Conservation (phyloP, 2,329 filamentous ascomycete genomes). For the Sclerotinia nivalis region DNA sequence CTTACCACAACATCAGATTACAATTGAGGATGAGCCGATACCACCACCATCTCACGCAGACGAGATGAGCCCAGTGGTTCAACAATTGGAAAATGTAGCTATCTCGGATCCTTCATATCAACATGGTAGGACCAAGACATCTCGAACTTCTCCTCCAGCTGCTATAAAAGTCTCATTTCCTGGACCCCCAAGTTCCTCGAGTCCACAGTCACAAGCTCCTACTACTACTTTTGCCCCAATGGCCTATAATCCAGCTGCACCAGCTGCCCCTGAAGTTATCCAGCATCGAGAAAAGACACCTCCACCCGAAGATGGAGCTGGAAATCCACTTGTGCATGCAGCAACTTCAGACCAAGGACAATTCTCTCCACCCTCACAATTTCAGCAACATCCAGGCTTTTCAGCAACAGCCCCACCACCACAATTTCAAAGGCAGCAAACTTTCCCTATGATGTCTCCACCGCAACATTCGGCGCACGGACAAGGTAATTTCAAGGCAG, state of each 20-base stretch:
- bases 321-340: constrained; percentile 59
- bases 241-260: constrained; percentile 78
- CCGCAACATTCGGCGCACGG: constrained; percentile 10
- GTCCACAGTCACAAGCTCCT: constrained; percentile 42
- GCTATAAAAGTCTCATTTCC: constrained; percentile 31
- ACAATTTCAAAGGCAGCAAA: constrained; percentile 24
- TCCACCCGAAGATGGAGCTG: constrained; percentile 65
- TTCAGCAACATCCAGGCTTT: constrained; percentile 27
- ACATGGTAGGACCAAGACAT: constrained; percentile 37
- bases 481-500: constrained; percentile 13
- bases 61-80: constrained; percentile 68
- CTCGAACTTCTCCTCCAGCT: constrained; percentile 30
- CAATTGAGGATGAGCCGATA: constrained; percentile 64
- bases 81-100: constrained; percentile 70
- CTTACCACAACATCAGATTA: constrained; percentile 60
- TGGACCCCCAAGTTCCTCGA: constrained; percentile 42
- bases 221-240: constrained; percentile 54
- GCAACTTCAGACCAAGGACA: constrained; percentile 58
- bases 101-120: constrained; percentile 59
- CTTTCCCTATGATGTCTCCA: constrained; percentile 22
- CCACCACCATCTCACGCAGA: constrained; percentile 49
- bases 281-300: constrained; percentile 77
- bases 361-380: constrained; percentile 54
- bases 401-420: constrained; percentile 27
- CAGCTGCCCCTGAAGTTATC: constrained; percentile 71